These are phyloP conservation scores for Lentinula edodes DNA, from an alignment of 768 basidiomycete genomes.

Conservation along the genomic window DNA sequence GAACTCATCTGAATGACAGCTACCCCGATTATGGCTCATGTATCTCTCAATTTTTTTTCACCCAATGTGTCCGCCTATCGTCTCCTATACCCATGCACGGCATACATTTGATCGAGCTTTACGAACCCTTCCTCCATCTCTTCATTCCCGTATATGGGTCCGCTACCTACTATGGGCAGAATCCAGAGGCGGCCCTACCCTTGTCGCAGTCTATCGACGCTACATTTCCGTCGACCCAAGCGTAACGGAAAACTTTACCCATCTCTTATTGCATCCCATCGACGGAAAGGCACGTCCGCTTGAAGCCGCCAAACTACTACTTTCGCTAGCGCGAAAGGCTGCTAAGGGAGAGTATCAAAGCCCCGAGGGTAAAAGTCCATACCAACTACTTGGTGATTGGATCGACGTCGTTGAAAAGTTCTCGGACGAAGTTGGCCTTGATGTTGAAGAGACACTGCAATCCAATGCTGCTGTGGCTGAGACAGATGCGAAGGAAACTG, in stretches of 20 bases:
- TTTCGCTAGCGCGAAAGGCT: conserved; percentile 81
- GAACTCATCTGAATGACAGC: conserved; percentile 35
- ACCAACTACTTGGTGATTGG: conserved; percentile 90
- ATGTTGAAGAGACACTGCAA: conserved; percentile 64
- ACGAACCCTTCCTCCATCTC: conserved; percentile 87
- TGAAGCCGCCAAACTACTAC: conserved; percentile 87
- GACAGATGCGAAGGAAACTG: conserved; percentile 26
- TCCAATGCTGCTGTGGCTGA: conserved; percentile 48
- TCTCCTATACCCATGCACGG: conserved; percentile 88
- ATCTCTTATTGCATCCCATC: conserved; percentile 58
- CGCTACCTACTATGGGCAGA: conserved; percentile 93
- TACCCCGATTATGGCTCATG: conserved; percentile 92
- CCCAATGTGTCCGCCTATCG: conserved; percentile 75
- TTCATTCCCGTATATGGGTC: conserved; percentile 90
- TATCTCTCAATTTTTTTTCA: conserved; percentile 90
- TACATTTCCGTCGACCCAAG: conserved; percentile 81
- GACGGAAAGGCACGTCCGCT: conserved; percentile 66
- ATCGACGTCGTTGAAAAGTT: conserved; percentile 86
- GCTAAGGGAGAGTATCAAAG: conserved; percentile 77
- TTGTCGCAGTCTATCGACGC: conserved; percentile 79
- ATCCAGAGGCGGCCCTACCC: conserved; percentile 68
- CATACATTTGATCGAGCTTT: conserved; percentile 92
- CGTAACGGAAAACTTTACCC: conserved; percentile 73
- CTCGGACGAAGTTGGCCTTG: conserved; percentile 89
- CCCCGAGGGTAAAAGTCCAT: conserved; percentile 91